Evolutionary conservation across 371 early-diverging fungal genomes (phyloP).

Genomic region (Mucor irregularis): DNA sequence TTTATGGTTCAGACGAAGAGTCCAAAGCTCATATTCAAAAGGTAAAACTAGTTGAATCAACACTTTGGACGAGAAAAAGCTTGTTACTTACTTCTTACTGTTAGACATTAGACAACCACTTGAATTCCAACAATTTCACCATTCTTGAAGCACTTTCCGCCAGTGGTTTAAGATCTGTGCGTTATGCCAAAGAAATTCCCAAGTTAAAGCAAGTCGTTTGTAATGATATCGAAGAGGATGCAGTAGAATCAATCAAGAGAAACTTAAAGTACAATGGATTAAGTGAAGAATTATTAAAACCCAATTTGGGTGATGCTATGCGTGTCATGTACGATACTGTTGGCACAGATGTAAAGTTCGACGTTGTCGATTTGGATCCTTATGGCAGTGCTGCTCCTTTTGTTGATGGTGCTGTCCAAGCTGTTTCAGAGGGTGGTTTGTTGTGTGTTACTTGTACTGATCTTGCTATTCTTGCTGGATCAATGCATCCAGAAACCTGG

Average conservation of each 20-base stretch:
- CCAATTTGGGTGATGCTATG: slow-evolving; percentile 88
- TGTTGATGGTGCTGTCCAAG: slow-evolving; percentile 94
- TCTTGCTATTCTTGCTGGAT: slow-evolving; percentile 94
- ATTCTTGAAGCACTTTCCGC: slow-evolving; percentile 98
- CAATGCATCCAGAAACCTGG: slow-evolving; percentile 91
- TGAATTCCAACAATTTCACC: slow-evolving; percentile 54
- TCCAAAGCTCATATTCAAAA: slow-evolving; percentile 25
- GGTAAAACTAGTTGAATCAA: slow-evolving; percentile 25
- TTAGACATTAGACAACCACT: slow-evolving; percentile 26
- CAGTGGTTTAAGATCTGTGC: slow-evolving; percentile 97
- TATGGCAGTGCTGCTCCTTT: slow-evolving; percentile 99
- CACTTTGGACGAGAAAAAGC: too few relatives aligned
- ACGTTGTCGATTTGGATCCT: slow-evolving; percentile 97
- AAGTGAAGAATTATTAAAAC: slow-evolving; percentile 67
- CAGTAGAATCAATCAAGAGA: slow-evolving; percentile 87
- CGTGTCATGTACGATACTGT: slow-evolving; percentile 83
- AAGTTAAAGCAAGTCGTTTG: slow-evolving; percentile 82
- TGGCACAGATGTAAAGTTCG: slow-evolving; percentile 60
- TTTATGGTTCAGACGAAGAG: slow-evolving; percentile 25
- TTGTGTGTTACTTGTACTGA: slow-evolving; percentile 99
- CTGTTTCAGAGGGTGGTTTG: slow-evolving; percentile 92
- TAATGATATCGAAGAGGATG: slow-evolving; percentile 94
- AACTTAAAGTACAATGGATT: slow-evolving; percentile 90
- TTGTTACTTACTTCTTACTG: background rate
- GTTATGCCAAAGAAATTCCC: slow-evolving; percentile 97